Percentiles rank a stretch among this genome's conserved stretches.
Conservation (phyloP, 805 yeast species). For the Nakazawaea ernobii region DNA sequence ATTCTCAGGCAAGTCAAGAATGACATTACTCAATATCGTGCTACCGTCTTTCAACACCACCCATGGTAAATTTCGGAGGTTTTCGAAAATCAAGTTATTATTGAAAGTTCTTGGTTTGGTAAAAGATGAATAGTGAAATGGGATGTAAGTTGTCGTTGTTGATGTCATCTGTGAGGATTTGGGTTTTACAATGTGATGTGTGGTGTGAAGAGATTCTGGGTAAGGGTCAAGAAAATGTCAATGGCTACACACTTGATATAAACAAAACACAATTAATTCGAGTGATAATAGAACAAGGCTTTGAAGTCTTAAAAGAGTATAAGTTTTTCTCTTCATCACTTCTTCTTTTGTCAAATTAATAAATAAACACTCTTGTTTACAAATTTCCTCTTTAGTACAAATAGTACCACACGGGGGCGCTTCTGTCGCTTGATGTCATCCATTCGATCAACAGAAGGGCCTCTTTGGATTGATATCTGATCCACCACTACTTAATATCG, state of each 20-base stretch:
- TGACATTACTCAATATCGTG: background rate
- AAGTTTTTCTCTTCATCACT: background rate
- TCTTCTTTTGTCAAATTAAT: background rate
- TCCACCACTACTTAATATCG: too few relatives aligned
- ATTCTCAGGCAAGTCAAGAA: background rate
- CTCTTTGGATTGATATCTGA: too few relatives aligned
- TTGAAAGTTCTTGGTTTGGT: background rate
- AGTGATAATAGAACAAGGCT: too few relatives aligned
- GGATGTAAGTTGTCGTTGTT: conserved; percentile 1
- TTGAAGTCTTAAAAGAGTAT: background rate
- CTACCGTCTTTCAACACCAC: background rate
- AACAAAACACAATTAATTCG: too few relatives aligned
- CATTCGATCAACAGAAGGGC: too few relatives aligned
- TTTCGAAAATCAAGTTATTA: background rate
- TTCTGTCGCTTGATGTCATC: too few relatives aligned
- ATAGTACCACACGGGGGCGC: too few relatives aligned
- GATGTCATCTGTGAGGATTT: background rate
- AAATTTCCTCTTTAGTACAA: too few relatives aligned
- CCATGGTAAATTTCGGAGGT: conserved; percentile 2
- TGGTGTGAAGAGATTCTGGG: background rate
- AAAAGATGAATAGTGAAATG: background rate
- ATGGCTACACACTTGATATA: too few relatives aligned
- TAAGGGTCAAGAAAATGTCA: too few relatives aligned
- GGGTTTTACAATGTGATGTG: background rate
- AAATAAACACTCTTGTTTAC: too few relatives aligned